Evolutionary conservation across 2,329 filamentous ascomycete species (phyloP).

Genomic region (Fusarium sambucinum): DNA sequence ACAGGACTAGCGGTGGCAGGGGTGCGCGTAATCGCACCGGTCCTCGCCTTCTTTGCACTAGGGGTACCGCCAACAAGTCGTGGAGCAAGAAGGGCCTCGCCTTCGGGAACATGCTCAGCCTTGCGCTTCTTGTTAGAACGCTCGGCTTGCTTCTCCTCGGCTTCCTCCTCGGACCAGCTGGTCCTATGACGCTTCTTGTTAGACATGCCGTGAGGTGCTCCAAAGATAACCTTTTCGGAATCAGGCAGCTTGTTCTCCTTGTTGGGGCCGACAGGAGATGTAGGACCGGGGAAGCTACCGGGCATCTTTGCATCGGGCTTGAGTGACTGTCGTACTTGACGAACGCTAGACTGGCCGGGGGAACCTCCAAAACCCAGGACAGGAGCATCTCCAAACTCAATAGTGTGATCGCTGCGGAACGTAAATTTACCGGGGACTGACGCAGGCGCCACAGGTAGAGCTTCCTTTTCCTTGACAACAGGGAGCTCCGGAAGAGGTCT

Average conservation of each 20-base stretch:
- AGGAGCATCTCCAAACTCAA: constrained; percentile 65
- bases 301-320: constrained; percentile 62
- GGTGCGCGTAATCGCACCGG: constrained; percentile 35
- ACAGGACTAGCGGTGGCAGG: constrained; percentile 57
- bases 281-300: constrained; percentile 63
- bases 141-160: constrained; percentile 60
- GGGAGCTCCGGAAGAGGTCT: constrained; percentile 50
- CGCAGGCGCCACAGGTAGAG: constrained; percentile 43
- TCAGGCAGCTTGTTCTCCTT: constrained; percentile 67
- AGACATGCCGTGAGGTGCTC: constrained; percentile 70
- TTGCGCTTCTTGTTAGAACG: constrained; percentile 71
- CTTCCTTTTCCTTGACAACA: constrained; percentile 40
- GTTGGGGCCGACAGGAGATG: constrained; percentile 56
- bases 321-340: constrained; percentile 68
- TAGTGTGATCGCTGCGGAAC: constrained; percentile 75
- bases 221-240: constrained; percentile 54
- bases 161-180: constrained; percentile 67
- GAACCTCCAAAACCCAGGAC: constrained; percentile 67
- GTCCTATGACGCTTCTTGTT: constrained; percentile 76
- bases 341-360: constrained; percentile 70
- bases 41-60: constrained; percentile 53
- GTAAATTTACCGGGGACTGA: constrained; percentile 70
- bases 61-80: constrained; percentile 57
- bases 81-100: constrained; percentile 65
- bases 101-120: constrained; percentile 62